Percentiles rank a stretch among this genome's conserved stretches.
These are phyloP conservation scores for Fusarium lateritium DNA, from an alignment of 2,329 filamentous ascomycete genomes.

Conservation along the genomic window DNA sequence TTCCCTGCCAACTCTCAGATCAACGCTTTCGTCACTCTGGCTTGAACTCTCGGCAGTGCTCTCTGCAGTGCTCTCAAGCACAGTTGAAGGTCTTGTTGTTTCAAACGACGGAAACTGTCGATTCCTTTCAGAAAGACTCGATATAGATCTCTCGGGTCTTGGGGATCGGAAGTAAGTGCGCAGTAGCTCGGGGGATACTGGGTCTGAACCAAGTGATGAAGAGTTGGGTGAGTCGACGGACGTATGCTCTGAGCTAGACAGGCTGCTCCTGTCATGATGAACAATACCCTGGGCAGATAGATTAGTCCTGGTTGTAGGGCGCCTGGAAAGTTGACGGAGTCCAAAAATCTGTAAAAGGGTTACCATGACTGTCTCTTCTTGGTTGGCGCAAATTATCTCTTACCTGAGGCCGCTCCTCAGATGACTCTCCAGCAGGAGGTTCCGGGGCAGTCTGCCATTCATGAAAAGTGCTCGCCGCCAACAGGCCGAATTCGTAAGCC, in stretches of 20 bases:
- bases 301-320: constrained; percentile 42
- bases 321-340: constrained; percentile 49
- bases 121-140: constrained; percentile 7
- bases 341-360: constrained; percentile 64
- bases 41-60: constrained; percentile 6
- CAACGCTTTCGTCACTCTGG: constrained; percentile 7
- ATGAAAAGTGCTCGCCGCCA: neutral
- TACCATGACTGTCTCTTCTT: constrained; percentile 64
- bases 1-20: neutral
- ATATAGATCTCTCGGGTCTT: constrained; percentile 19
- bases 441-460: neutral
- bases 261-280: constrained; percentile 11
- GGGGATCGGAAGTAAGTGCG: constrained; percentile 47
- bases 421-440: neutral
- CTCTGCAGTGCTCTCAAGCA: neutral
- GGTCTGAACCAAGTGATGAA: constrained; percentile 20
- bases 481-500: constrained; percentile 12
- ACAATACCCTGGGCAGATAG: constrained; percentile 17
- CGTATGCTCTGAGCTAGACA: constrained; percentile 4
- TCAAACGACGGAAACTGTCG: constrained; percentile 15
- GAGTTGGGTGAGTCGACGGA: constrained; percentile 5
- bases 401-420: constrained; percentile 38
- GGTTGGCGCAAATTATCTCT: neutral
- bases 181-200: constrained; percentile 14
- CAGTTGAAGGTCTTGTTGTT: constrained; percentile 1